A percentile compares a stretch with the other conserved stretches of the same genome.
Conservation (phyloP, 345 rosid species). For the Litchi chinensis region DNA sequence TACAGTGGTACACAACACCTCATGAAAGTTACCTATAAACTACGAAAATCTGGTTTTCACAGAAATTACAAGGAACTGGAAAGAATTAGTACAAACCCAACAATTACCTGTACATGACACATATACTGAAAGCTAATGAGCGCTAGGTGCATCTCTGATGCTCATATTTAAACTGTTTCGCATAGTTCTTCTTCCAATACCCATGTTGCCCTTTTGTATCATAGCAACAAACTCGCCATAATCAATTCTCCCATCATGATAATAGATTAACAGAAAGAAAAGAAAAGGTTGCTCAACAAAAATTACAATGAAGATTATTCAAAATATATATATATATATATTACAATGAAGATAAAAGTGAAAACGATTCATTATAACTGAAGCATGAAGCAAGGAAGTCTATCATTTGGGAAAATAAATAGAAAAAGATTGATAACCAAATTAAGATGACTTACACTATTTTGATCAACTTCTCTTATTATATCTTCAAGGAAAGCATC, state of each 20-base stretch:
- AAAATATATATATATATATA: no score
- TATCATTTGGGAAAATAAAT: not conserved
- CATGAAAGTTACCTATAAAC: not conserved
- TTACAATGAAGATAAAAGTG: not conserved
- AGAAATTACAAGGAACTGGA: not conserved
- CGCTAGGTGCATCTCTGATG: constrained; percentile 76
- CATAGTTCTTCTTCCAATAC: constrained; percentile 98
- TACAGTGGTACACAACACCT: not conserved
- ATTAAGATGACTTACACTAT: constrained; percentile 65
- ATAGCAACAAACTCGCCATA: constrained; percentile 97
- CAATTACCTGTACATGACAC: constrained; percentile 37
- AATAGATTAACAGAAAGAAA: constrained; percentile 12
- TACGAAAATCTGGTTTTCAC: not conserved
- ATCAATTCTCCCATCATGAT: constrained; percentile 93
- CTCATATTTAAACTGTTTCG: constrained; percentile 90
- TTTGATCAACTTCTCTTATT: constrained; percentile 94
- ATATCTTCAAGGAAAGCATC: constrained; percentile 90
- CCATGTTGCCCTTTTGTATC: constrained; percentile 98
- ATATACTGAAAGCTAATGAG: constrained; percentile 29
- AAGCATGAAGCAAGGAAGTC: not conserved
- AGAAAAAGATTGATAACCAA: not conserved
- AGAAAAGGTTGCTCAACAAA: constrained; percentile 1
- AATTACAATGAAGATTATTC: not conserved
- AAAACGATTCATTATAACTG: not conserved
- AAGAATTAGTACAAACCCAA: not conserved